Percentiles rank a stretch among this genome's conserved stretches.
Evolutionary conservation across 257 asterid genomes (phyloP).

Genomic region (Fraxinus excelsior): DNA sequence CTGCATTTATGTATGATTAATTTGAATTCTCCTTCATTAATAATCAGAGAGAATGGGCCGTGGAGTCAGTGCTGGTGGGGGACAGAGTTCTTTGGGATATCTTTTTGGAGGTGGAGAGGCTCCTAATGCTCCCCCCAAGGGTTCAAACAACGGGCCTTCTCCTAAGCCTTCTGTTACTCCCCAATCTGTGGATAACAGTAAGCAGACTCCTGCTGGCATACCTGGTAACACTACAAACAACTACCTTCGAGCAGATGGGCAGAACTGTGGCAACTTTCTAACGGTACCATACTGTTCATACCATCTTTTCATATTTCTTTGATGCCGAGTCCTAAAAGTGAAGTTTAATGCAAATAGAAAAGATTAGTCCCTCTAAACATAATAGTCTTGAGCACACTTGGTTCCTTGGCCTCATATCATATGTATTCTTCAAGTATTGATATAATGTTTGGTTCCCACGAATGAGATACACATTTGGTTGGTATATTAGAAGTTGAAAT

Average conservation of each 20-base stretch:
- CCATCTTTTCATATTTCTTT: neutral
- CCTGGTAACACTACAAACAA: constrained; percentile 45
- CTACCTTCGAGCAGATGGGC: constrained; percentile 72
- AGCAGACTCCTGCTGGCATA: constrained; percentile 44
- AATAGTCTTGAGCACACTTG: neutral
- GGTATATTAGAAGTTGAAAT: neutral
- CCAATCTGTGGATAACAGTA: constrained; percentile 33
- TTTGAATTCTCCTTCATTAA: neutral
- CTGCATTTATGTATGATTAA: neutral
- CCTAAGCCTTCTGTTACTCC: constrained; percentile 33
- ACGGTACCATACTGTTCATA: constrained; percentile 27
- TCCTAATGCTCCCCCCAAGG: constrained; percentile 32
- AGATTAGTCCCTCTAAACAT: neutral
- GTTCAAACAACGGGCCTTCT: constrained; percentile 33
- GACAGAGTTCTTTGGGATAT: constrained; percentile 86
- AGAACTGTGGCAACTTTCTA: constrained; percentile 72
- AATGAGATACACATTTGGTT: neutral
- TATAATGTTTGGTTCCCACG: neutral
- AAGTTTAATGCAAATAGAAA: neutral
- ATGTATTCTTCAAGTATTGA: neutral
- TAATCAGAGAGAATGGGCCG: constrained; percentile 44
- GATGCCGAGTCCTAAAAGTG: neutral
- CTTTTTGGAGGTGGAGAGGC: constrained; percentile 67
- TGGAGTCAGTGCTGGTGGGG: constrained; percentile 87
- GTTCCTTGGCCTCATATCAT: neutral